Conservation (phyloP, 78 protist genomes). For the Bigelowiella natans region DNA sequence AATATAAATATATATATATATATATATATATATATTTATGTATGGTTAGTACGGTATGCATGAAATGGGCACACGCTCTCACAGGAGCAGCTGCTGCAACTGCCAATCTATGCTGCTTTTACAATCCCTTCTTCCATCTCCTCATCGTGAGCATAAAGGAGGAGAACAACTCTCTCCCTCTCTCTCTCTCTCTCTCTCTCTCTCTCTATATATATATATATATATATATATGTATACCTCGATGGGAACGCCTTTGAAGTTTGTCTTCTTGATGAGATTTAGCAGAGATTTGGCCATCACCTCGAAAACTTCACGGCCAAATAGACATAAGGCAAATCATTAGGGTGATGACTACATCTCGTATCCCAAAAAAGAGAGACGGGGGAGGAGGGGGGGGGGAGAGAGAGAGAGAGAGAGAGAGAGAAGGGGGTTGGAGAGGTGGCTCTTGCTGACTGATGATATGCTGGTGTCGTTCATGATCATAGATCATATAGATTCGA, state of each 20-base stretch:
- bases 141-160: too few species aligned
- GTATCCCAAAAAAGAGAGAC: not conserved
- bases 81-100: too few species aligned
- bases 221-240: not conserved
- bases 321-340: not conserved
- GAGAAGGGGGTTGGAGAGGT: not conserved
- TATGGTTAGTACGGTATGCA: too few species aligned
- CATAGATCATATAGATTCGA: not conserved
- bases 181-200: too few species aligned
- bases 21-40: too few species aligned
- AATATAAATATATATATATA: too few species aligned
- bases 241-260: not conserved
- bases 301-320: not conserved
- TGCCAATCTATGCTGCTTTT: too few species aligned
- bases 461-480: not conserved
- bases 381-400: not conserved
- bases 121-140: too few species aligned
- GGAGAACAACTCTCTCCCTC: too few species aligned
- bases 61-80: too few species aligned
- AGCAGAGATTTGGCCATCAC: not conserved
- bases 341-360: not conserved
- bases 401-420: not conserved
- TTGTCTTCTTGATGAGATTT: not conserved
- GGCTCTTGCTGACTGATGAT: too few species aligned
- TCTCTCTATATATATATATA: too few species aligned